These are phyloP conservation scores for Boletellus emodensis DNA, from an alignment of 768 basidiomycete genomes.

Conservation along the genomic window DNA sequence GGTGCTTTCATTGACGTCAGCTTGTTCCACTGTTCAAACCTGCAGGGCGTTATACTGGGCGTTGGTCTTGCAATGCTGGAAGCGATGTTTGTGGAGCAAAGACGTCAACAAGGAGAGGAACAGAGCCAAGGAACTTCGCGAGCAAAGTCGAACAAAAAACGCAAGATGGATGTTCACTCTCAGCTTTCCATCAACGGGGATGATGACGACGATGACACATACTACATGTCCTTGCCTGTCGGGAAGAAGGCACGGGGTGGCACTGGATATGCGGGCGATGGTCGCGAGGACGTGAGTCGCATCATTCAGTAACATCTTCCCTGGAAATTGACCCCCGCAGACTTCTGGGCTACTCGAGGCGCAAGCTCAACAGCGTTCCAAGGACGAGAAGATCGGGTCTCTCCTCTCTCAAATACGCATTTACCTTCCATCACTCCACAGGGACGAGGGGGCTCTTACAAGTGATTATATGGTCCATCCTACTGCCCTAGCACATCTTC, in stretches of 20 bases:
- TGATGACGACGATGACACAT: slow-evolving; percentile 54
- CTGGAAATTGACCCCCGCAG: slow-evolving; percentile 37
- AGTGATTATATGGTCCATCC: slow-evolving; percentile 94
- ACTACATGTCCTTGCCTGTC: slow-evolving; percentile 37
- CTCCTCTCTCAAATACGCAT: slow-evolving; percentile 71
- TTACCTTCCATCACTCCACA: slow-evolving; percentile 78
- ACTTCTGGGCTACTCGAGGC: slow-evolving; percentile 79
- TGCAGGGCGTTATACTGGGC: slow-evolving; percentile 90
- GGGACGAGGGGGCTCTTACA: slow-evolving; percentile 69
- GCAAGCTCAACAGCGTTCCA: slow-evolving; percentile 60
- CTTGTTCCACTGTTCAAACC: slow-evolving; percentile 84
- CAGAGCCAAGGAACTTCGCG: slow-evolving; percentile 22
- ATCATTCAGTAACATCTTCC: not conserved
- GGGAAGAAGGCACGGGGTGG: slow-evolving; percentile 76
- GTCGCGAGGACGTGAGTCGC: slow-evolving; percentile 75
- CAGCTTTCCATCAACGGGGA: slow-evolving; percentile 32
- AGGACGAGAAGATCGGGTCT: slow-evolving; percentile 69
- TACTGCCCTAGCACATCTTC: slow-evolving; percentile 85
- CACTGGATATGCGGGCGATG: slow-evolving; percentile 81
- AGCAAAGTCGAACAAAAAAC: slow-evolving; percentile 38
- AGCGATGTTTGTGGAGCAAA: slow-evolving; percentile 58
- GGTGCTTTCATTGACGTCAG: slow-evolving; percentile 47
- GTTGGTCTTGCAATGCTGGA: slow-evolving; percentile 87
- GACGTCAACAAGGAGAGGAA: slow-evolving; percentile 32
- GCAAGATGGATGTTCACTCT: slow-evolving; percentile 34